Conservation (phyloP, 805 yeast species). For the Schizosaccharomyces cryophilus region DNA sequence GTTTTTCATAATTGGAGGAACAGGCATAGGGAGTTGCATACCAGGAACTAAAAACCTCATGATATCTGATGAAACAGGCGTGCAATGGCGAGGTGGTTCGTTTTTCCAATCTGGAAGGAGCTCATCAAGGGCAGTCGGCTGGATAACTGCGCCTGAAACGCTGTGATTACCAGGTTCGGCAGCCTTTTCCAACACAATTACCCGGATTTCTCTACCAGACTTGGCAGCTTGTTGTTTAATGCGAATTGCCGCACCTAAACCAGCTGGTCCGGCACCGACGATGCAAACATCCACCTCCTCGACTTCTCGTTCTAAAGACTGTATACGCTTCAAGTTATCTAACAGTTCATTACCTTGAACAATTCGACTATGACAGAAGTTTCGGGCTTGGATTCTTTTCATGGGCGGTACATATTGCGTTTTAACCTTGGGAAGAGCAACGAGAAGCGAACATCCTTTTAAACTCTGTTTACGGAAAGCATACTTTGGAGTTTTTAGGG, state of each 20-base stretch:
- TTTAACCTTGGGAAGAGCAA: too few relatives aligned
- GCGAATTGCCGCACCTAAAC: slow-evolving; percentile 76
- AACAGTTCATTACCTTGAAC: neutral
- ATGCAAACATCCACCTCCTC: slow-evolving; percentile 86
- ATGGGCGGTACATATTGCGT: too few relatives aligned
- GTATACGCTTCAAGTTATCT: neutral
- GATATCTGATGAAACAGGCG: slow-evolving; percentile 49
- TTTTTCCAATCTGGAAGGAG: slow-evolving; percentile 40
- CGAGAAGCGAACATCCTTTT: too few relatives aligned
- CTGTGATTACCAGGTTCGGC: slow-evolving; percentile 73
- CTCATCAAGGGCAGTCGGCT: slow-evolving; percentile 70
- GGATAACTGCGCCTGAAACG: slow-evolving; percentile 81
- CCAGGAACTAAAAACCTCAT: slow-evolving; percentile 44
- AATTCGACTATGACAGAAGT: too few relatives aligned
- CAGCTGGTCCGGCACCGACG: slow-evolving; percentile 97
- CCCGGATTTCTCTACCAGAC: slow-evolving; percentile 47
- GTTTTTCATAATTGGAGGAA: slow-evolving; percentile 78
- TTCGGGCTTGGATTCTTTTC: too few relatives aligned
- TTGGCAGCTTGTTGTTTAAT: slow-evolving; percentile 62
- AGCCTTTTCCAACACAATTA: slow-evolving; percentile 76
- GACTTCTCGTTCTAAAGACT: slow-evolving; percentile 26
- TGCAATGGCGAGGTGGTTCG: slow-evolving; percentile 22
- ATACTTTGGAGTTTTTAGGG: too few relatives aligned
- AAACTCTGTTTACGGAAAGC: too few relatives aligned
- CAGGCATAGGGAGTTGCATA: slow-evolving; percentile 51